Base-by-base conservation (phyloP, 495 filamentous ascomycete genomes). In the Neurospora sp. region DNA sequence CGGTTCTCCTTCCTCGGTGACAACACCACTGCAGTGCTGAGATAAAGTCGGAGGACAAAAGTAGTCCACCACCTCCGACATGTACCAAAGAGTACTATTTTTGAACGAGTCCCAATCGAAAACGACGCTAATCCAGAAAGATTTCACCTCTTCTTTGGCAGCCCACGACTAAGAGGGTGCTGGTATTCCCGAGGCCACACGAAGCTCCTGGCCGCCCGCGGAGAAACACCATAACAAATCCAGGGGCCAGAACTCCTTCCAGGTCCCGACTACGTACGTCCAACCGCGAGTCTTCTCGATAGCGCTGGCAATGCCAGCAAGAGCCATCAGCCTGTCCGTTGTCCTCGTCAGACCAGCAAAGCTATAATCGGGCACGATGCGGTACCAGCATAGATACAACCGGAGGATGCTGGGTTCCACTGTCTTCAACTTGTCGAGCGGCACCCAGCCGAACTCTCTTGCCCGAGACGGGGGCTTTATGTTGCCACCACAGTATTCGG, bases 11-110 rank as follows among this genome's bases (percentile, higher is more conserved):
- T 20, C 9, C 8, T 20, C 45, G 0, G 45, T 12, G 45, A 22
- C 0, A 1, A 0, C 0, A 20, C 45, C 45, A 53, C 0, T 22
- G 9, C 45, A 22, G 9, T 53, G 45, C 9, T 2, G 0, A 0
- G 45, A 53, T 20, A 53, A 22, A 1, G 45, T 22, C 20, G 45
- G 18, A 22, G 45, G 45, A 22, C 45, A 53, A 1, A 22, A 53
- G 1, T 53, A 22, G 45, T 53, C 20, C 20, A 53, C 20, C 0
- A 53, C 45, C 45, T 22, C 3, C 20, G 45, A 53, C 45, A 53
- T 53, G 45, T 53, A 53, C 45, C 20, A 22, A 1, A 48, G n/a
- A 10, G 45, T 48, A 48, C 9, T 12, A 12, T 48, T 0, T 0
- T 22, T 2, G 3, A 48, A 48, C n/a, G n/a, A 22, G 3, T 4